These are phyloP conservation scores for Naganishia friedmannii DNA, from an alignment of 768 basidiomycete species.

Conservation along the genomic window DNA sequence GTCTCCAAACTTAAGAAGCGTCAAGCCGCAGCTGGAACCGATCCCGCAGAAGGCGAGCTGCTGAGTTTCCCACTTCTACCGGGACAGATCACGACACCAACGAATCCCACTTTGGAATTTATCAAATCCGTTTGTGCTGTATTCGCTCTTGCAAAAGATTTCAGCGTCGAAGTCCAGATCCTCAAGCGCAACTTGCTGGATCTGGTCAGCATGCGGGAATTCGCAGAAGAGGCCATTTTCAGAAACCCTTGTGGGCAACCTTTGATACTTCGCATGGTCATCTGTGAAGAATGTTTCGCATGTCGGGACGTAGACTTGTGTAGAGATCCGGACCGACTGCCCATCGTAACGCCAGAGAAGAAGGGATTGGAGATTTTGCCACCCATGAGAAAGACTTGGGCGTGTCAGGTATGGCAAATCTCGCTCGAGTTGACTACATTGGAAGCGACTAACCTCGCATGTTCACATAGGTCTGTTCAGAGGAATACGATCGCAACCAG, in stretches of 20 bases:
- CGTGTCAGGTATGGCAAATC: constrained; percentile 46
- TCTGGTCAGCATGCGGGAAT: constrained; percentile 78
- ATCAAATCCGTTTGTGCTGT: constrained; percentile 82
- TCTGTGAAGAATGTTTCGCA: constrained; percentile 79
- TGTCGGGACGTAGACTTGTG: constrained; percentile 93
- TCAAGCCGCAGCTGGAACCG: constrained; percentile 56
- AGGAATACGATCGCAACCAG: constrained; percentile 79
- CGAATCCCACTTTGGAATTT: constrained; percentile 81
- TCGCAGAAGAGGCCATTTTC: constrained; percentile 78
- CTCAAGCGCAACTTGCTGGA: constrained; percentile 86
- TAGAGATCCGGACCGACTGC: constrained; percentile 78
- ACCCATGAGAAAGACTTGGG: constrained; percentile 54
- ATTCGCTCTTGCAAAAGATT: constrained; percentile 74
- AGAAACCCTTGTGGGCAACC: constrained; percentile 76
- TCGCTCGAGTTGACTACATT: too few relatives aligned
- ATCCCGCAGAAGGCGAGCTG: constrained; percentile 56
- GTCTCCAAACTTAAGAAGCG: constrained; percentile 61
- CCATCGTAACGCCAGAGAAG: constrained; percentile 51
- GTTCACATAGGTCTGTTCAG: constrained; percentile 68
- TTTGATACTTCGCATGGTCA: constrained; percentile 76
- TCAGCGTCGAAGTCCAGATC: constrained; percentile 78
- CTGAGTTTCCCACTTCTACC: constrained; percentile 83
- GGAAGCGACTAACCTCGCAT: constrained; percentile 32
- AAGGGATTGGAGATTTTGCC: constrained; percentile 43
- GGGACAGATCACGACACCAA: constrained; percentile 74